Percentiles rank a stretch among this genome's conserved stretches.
Conservation (phyloP, 202 grass and related monocot genomes). For the Cymbopogon flexuosus region DNA sequence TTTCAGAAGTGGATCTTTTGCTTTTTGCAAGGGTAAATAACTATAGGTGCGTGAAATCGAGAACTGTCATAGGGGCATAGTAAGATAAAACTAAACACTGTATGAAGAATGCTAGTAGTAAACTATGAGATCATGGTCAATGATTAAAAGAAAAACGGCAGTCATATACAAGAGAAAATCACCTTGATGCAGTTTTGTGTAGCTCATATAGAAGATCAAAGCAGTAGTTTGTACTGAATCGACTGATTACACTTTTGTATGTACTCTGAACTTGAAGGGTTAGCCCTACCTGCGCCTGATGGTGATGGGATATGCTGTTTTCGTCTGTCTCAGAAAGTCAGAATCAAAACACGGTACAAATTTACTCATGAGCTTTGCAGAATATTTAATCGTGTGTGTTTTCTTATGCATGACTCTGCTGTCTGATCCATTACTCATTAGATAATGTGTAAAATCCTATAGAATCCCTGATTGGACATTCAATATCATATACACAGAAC, state of each 20-base stretch:
- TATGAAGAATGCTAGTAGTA: not conserved
- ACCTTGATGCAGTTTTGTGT: not conserved
- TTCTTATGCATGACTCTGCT: constrained; percentile 24
- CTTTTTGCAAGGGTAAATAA: not conserved
- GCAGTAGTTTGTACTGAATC: not conserved
- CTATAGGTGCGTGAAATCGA: not conserved
- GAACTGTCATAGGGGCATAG: not conserved
- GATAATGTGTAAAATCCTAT: constrained; percentile 14
- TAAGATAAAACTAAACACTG: not conserved
- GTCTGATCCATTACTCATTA: constrained; percentile 8
- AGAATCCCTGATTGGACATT: constrained; percentile 20
- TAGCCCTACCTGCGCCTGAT: not conserved
- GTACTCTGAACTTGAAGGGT: not conserved
- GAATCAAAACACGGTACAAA: not conserved
- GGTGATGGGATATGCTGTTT: not conserved
- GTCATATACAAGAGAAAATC: not conserved
- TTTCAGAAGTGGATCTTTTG: not conserved
- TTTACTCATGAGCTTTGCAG: constrained; percentile 9
- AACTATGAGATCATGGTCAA: not conserved
- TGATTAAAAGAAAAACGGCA: not conserved
- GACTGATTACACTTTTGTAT: not conserved
- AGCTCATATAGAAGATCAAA: not conserved
- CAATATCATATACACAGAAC: constrained; percentile 18
- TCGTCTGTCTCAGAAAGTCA: not conserved
- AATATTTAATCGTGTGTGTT: not conserved